Evolutionary conservation across 345 rosid species (phyloP), one percentile per base, ranked within the genome.

Genomic region (Capsella bursapastoris): DNA sequence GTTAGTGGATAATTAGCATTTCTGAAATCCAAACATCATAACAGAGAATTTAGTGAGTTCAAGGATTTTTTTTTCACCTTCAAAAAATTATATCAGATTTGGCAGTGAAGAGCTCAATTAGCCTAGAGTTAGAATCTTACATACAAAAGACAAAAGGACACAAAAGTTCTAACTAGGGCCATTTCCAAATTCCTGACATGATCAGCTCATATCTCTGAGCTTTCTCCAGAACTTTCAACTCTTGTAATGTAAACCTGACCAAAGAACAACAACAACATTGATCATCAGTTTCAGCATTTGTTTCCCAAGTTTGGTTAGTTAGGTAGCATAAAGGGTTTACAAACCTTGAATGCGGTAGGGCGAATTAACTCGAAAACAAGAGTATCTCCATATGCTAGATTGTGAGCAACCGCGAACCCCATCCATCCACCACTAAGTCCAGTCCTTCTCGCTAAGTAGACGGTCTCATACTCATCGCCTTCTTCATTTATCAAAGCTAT

Each of bases 371-470:
- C 93, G 82, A 90, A 93, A 72, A 90, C 83, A 82, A 93, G 76
- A 32, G 82, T 90, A 82, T 93, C 97, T 29, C 98, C 98, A 75
- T 89, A 89, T 1, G 79, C 81, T 84, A 93, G 87, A 68, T 80
- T 79, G 81, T 89, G 95, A 12, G 82, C 87, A 71, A 80, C 72
- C 22, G 85, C 84, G 69, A 93, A 93, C 69, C 84, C 90, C 73
- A 89, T 82, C 98, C 98, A 93, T 51, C 98, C 98, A 82, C 95
- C 97, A 82, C 98, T 90, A 71, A 93, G 84, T 79, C 96, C 96
- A 3, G 87, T 90, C 79, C 80, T 90, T 56, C 83, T 77, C 32
- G 86, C 89, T 49, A 87, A 78, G 82, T 90, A 87, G 48, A 84
- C 83, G n/a, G 87, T 83, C 66, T 59, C 79, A 31, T 68, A 84